phyloP scores from a whole-genome alignment of 2,329 filamentous ascomycete species.

The Stenocarpella maydis region DNA sequence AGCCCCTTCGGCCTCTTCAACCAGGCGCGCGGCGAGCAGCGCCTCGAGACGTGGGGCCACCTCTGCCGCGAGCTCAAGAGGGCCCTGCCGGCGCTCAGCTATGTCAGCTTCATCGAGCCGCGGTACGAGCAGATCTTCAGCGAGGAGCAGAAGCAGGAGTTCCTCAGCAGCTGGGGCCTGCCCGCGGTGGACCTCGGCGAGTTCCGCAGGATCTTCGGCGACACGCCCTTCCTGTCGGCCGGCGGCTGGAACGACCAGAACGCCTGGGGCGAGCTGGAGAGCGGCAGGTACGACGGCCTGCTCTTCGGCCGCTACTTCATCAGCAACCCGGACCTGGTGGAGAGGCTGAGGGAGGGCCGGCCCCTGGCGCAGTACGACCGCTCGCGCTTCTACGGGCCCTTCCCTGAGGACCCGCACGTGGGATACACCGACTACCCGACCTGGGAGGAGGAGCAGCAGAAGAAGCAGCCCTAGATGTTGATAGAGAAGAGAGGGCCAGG shows the following conservation, averaged over 20 bases:
- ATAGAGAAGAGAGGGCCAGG: neutral
- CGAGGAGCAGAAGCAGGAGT: conserved; percentile 41
- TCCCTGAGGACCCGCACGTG: conserved; percentile 20
- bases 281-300: conserved; percentile 41
- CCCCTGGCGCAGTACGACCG: conserved; percentile 48
- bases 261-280: conserved; percentile 42
- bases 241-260: conserved; percentile 40
- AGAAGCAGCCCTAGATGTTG: conserved; percentile 24
- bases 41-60: conserved; percentile 64
- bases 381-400: conserved; percentile 47
- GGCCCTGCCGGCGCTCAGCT: conserved; percentile 57
- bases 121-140: conserved; percentile 50
- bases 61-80: conserved; percentile 57
- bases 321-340: conserved; percentile 54
- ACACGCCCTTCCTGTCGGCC: conserved; percentile 44
- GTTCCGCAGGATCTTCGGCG: conserved; percentile 34
- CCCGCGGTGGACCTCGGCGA: conserved; percentile 29
- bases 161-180: conserved; percentile 30
- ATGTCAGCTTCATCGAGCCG: conserved; percentile 64
- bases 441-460: conserved; percentile 25
- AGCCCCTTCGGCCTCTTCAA: conserved; percentile 65
- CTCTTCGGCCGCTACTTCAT: conserved; percentile 53
- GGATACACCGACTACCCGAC: conserved; percentile 30
- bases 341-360: conserved; percentile 48
- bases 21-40: conserved; percentile 55